These are phyloP conservation scores for Picochlorum sp. DNA, from an alignment of 139 green algal genomes.

Conservation along the genomic window DNA sequence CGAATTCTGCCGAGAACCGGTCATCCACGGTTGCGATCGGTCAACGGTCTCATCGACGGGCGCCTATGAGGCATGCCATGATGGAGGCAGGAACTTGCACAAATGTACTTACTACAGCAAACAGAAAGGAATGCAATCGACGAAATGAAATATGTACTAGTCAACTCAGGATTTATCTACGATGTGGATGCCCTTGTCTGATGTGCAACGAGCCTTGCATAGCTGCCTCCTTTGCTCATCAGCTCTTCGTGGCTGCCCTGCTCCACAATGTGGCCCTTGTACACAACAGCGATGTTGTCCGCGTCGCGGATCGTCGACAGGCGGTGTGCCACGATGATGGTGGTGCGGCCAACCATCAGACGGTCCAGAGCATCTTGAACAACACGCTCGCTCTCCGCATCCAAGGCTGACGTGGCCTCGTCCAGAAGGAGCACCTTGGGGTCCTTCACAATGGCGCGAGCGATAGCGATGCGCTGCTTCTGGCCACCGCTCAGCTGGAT, in stretches of 20 bases:
- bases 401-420: constrained; percentile 54
- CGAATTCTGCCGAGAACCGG: no score
- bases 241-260: constrained; percentile 45
- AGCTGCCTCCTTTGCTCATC: constrained; percentile 31
- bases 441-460: constrained; percentile 53
- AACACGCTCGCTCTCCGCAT: constrained; percentile 41
- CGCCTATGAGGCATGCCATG: no score
- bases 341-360: constrained; percentile 67
- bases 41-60: no score
- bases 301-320: constrained; percentile 74
- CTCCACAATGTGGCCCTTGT: constrained; percentile 51
- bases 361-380: constrained; percentile 47
- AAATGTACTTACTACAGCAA: no score
- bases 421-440: constrained; percentile 53
- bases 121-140: no score
- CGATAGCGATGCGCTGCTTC: constrained; percentile 75
- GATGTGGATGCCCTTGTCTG: background rate
- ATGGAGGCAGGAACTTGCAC: no score
- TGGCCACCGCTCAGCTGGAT: constrained; percentile 59
- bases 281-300: constrained; percentile 74
- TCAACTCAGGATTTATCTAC: no score
- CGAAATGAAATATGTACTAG: no score
- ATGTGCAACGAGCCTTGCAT: constrained; percentile 22
- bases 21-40: no score
- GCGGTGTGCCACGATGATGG: constrained; percentile 77